These are phyloP conservation scores for Amanita fuliginea DNA, from an alignment of 768 basidiomycete species.

Conservation along the genomic window DNA sequence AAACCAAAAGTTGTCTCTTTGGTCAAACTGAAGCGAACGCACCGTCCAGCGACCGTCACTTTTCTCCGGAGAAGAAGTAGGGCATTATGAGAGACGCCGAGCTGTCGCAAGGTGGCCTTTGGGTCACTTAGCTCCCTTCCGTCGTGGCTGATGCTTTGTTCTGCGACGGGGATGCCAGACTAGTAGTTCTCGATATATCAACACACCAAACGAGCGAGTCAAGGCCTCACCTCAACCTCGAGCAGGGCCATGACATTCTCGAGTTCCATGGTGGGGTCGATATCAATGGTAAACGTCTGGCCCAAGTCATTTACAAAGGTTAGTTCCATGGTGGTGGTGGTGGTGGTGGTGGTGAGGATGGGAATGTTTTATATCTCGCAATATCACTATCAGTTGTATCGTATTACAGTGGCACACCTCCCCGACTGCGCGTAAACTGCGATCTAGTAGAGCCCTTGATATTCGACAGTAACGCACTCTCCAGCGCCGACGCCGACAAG, in stretches of 20 bases:
- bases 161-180: constrained; percentile 63
- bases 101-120: constrained; percentile 56
- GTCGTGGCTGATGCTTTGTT: constrained; percentile 65
- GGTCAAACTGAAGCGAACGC: background rate
- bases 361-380: too few relatives aligned
- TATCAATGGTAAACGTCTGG: constrained; percentile 59
- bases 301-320: constrained; percentile 66
- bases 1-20: too few relatives aligned
- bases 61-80: constrained; percentile 58
- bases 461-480: constrained; percentile 73
- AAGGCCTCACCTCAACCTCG: constrained; percentile 76
- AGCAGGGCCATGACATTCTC: constrained; percentile 88
- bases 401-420: constrained; percentile 4
- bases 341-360: too few relatives aligned
- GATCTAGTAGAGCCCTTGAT: constrained; percentile 17
- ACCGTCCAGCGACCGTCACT: constrained; percentile 31
- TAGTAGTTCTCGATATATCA: constrained; percentile 21
- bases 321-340: constrained; percentile 45
- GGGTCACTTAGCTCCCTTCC: constrained; percentile 55
- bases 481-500: constrained; percentile 68
- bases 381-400: too few relatives aligned
- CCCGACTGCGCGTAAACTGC: constrained; percentile 8
- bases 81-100: constrained; percentile 51
- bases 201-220: background rate
- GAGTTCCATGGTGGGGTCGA: constrained; percentile 84